Base-by-base conservation (phyloP, 441 rosid species). In the Corymbia calophylla region DNA sequence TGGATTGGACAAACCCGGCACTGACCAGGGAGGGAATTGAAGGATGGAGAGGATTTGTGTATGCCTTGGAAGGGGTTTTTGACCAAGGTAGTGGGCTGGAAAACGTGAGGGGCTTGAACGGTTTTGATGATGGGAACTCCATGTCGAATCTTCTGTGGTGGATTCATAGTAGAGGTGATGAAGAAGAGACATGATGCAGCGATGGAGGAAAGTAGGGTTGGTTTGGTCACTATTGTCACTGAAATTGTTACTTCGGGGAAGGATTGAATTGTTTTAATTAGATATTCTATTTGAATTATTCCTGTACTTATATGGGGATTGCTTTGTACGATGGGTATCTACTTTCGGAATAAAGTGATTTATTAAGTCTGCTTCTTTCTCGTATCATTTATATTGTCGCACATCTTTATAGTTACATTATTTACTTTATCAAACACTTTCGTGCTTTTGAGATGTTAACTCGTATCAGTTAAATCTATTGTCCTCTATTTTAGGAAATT, bases 11-110 rank as follows among this genome's bases (percentile, higher is more conserved):
- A 5, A 39, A 92, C n/a, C 98, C 96, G 0, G 96, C 99, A 68
- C 91, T 97, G 87, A 89, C 35, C 9, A 95, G 97, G 91, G 96
- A 92, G 17, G 93, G 94, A 21, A 99, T 96, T 31, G 99, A 96
- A 92, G 97, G 98, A 16, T 98, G 99, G 99, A 98, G 95, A 93
- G 98, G 99, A 23, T 97, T 98, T 89, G 96, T 93, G 31, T 97
- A 95, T 91, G 95, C 98, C 16, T 93, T 98, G 95, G 97, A 98
- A 93, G 98, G 94, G 60, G 91, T 93, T 12, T 95, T 95, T 44
- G 95, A 95, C 85, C 94, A 91, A 90, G 96, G 92, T 35, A 92
- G 93, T 66, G 97, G 96, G 3, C 73, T 96, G 93, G 93, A 93
- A 92, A 96, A 95, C 94, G 90, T 95, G 8, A 92, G 86, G 89